Base-by-base conservation (phyloP, 306 rosid genomes). In the Malus sieversii region DNA sequence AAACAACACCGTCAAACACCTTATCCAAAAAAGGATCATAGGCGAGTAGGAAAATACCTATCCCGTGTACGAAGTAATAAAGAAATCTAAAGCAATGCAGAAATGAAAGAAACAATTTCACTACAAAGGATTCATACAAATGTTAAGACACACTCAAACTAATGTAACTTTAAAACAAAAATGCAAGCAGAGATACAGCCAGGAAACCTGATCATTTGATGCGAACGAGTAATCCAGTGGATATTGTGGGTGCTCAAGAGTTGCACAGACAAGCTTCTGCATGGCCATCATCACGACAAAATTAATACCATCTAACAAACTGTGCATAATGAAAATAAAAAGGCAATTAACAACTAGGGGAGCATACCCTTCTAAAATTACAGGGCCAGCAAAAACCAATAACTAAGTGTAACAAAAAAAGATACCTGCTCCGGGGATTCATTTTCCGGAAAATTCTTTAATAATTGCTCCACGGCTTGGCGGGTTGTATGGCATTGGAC, bases 171-270 rank as follows among this genome's bases (percentile, higher is more conserved):
- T 68, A 77, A 77, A 65, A 38, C 58, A 66, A 79, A 70, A 45
- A 13, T 48, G 25, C 9, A 16, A 65, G 66, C 40, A 75, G 5
- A 75, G 77, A 30, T 38, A 10, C 23, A 32, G 33, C 32, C 35
- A 78, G 20, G 80, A 73, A 81, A 95, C 99, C 97, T 89, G 86
- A 22, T 84, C 88, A 79, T 75, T 30, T 8, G 89, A 87, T 20
- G 84, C 75, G 75, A 90, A 82, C 18, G 90, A 74, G 80, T 95
- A 95, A 77, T 89, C 93, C 73, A 76, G 29, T 7, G 90, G 82
- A 78, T 89, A 95, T 51, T 69, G 80, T 12, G 92, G 97, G 85
- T 95, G 93, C 75, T 85, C 90, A 67, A 95, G 87, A 70, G 99
- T 92, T 66, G 64, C 70, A 70, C 91, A 92, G 71, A 92, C 97